Evolutionary conservation across 768 basidiomycete genomes (phyloP), one percentile per base, ranked within the genome.

Genomic region (Tulasnella sp.): DNA sequence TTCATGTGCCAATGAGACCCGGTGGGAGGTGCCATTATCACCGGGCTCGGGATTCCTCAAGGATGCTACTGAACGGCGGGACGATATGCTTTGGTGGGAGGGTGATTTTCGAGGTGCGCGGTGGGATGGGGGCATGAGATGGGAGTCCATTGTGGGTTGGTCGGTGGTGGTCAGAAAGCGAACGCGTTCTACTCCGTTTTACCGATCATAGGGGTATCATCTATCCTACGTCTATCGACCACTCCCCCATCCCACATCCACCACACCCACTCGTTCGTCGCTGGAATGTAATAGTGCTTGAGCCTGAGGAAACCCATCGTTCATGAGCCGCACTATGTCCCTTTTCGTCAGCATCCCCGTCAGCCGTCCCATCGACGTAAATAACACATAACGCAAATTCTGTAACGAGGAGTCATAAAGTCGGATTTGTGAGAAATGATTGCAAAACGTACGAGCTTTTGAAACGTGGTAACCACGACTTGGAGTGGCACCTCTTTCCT

Each of bases 401-500:
- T 86, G 31, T 17, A 27, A 48, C 11, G 6, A 8, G 36, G 29
- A 17, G 25, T 7, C 14, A 31, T 7, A 31, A 35, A 40, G 31
- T 23, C 21, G 39, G 29, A 35, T 43, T 42, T 11, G 41, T 2
- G 14, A 32, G 15, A 40, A 32, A 12, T 1, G 51, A 36, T 34
- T 68, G 65, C 2, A 34, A 23, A 36, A 7, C 68, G 49, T 39
- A 81, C 84, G 66, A 86, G 67, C 69, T 80, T 83, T 67, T 83
- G 83, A 71, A 84, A 84, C 77, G 82, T 82, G 63, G 72, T 77
- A 25, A 84, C 82, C 12, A 84, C 80, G 8, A 83, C 70, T 61
- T 85, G 83, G 64, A 80, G 75, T 2, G 84, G 82, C 11, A 82
- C 79, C 60, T 83, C 81, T 65, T 82, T 79, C 34, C 81, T 73